These are phyloP conservation scores for Carex littledalei DNA, from an alignment of 176 grass and related monocot species.

Conservation along the genomic window DNA sequence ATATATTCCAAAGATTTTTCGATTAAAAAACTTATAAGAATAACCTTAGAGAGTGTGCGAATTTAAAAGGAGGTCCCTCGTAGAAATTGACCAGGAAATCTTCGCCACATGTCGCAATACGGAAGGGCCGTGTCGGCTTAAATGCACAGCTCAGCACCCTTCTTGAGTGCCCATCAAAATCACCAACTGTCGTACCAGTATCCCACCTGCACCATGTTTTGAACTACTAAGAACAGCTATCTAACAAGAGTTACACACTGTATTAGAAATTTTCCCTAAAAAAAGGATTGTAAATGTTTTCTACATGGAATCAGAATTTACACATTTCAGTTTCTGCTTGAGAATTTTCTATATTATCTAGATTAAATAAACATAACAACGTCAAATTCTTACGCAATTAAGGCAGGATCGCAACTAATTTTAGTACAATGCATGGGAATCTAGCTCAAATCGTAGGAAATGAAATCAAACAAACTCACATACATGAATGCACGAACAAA, in stretches of 20 bases:
- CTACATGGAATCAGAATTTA: too few relatives aligned
- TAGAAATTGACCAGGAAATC: slow-evolving; percentile 97
- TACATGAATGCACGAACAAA: slow-evolving; percentile 93
- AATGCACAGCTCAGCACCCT: slow-evolving; percentile 94
- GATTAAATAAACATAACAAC: background rate
- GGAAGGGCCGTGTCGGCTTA: slow-evolving; percentile 87
- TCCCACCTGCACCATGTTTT: slow-evolving; percentile 59
- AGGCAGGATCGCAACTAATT: background rate
- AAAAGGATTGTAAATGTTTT: background rate
- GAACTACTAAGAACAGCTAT: background rate
- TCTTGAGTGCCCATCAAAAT: slow-evolving; percentile 93
- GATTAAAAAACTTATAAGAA: background rate
- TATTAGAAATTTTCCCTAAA: background rate
- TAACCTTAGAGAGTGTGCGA: slow-evolving; percentile 86
- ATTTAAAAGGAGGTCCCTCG: slow-evolving; percentile 95
- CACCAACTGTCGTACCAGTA: slow-evolving; percentile 85
- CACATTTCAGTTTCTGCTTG: too few relatives aligned
- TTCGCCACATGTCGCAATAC: slow-evolving; percentile 87
- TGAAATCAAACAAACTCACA: background rate
- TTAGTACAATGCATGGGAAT: background rate
- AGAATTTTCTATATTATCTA: background rate
- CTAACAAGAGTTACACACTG: background rate
- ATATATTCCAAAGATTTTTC: background rate
- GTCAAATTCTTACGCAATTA: background rate
- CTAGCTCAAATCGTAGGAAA: background rate